Percentiles rank a stretch among this genome's conserved stretches.
Conservation (phyloP, 768 basidiomycete genomes). For the Boletus speciosus region DNA sequence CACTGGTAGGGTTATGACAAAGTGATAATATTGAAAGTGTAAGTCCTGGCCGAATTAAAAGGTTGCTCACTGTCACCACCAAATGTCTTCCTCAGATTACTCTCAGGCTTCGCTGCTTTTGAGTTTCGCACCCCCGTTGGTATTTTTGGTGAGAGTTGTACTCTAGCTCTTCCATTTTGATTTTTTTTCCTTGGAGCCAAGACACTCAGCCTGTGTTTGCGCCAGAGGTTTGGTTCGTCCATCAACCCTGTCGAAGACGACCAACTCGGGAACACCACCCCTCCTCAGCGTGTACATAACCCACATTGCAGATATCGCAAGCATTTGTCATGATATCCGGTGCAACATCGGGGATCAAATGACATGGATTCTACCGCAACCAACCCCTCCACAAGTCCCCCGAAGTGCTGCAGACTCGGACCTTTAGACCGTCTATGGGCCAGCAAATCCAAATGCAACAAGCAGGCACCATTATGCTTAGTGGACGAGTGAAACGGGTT, state of each 20-base stretch:
- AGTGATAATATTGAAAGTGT: neutral
- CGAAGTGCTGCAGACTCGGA: no score
- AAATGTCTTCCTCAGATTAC: neutral
- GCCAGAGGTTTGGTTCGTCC: neutral
- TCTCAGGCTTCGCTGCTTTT: neutral
- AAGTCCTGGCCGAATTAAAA: neutral
- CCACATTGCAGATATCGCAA: neutral
- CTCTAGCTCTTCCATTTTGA: neutral
- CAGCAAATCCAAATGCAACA: no score
- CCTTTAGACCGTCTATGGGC: neutral
- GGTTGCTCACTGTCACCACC: neutral
- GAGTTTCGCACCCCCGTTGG: neutral
- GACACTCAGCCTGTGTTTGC: neutral
- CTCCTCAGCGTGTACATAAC: neutral
- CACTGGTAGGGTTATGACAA: neutral
- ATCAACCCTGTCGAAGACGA: neutral
- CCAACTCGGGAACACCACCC: no score
- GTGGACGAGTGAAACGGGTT: neutral
- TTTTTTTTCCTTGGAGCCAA: neutral
- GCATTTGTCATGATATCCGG: neutral
- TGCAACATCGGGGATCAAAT: neutral
- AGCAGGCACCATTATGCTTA: neutral
- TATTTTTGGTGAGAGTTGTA: neutral
- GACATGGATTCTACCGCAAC: neutral
- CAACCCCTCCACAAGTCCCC: neutral